These are phyloP conservation scores for Vitis rotundifolia DNA, from an alignment of 164 flowering plant genomes.

Conservation along the genomic window DNA sequence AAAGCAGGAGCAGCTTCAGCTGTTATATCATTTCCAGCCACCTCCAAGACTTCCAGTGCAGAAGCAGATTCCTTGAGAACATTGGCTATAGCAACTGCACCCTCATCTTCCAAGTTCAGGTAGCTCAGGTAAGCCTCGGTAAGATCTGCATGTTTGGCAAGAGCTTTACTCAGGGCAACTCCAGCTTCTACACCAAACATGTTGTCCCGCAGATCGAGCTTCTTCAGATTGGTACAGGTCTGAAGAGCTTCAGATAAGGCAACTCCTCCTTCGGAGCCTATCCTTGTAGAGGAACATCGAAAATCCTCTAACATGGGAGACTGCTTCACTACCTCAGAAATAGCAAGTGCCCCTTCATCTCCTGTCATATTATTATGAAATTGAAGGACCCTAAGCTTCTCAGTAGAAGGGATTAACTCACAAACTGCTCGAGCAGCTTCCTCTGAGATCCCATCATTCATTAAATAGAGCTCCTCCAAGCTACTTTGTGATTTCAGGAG, in stretches of 20 bases:
- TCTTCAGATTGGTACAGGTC: slow-evolving; percentile 53
- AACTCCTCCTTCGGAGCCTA: slow-evolving; percentile 79
- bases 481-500: slow-evolving; percentile 72
- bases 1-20: slow-evolving; percentile 53
- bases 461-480: slow-evolving; percentile 86
- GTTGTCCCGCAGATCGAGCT: slow-evolving; percentile 82
- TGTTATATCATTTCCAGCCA: slow-evolving; percentile 90
- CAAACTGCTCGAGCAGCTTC: slow-evolving; percentile 90
- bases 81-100: slow-evolving; percentile 58
- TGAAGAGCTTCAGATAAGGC: slow-evolving; percentile 69
- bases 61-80: slow-evolving; percentile 61
- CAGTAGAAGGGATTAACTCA: slow-evolving; percentile 81
- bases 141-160: slow-evolving; percentile 38
- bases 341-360: slow-evolving; percentile 85
- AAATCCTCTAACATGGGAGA: slow-evolving; percentile 81
- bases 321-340: slow-evolving; percentile 67
- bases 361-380: slow-evolving; percentile 97
- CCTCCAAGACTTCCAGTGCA: slow-evolving; percentile 63
- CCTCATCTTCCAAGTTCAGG: slow-evolving; percentile 81
- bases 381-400: slow-evolving; percentile 72
- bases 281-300: slow-evolving; percentile 91
- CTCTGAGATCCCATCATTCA: slow-evolving; percentile 93
- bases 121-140: slow-evolving; percentile 71
- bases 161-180: slow-evolving; percentile 56
- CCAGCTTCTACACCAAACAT: slow-evolving; percentile 86